phyloP scores from a whole-genome alignment of 495 filamentous ascomycete species.

The Aspergillus ellipticus region DNA sequence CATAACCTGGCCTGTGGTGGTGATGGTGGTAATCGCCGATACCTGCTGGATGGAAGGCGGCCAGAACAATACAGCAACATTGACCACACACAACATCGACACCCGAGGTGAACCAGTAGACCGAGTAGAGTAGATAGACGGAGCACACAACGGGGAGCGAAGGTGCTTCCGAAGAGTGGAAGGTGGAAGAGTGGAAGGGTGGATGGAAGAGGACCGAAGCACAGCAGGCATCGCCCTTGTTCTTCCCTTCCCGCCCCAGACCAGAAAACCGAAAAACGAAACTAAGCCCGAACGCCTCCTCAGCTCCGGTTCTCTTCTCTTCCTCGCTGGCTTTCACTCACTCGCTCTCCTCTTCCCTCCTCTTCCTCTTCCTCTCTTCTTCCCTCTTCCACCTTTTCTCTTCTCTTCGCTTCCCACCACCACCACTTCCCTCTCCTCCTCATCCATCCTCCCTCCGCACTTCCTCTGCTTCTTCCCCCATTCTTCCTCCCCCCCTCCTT shows the following conservation, averaged over 20 bases:
- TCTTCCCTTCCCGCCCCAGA: background rate
- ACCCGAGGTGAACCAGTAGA: background rate
- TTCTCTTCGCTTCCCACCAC: slow-evolving; percentile 18
- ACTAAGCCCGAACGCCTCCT: background rate
- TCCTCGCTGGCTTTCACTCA: too few relatives aligned
- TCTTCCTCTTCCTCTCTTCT: slow-evolving; percentile 26
- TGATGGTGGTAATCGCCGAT: background rate
- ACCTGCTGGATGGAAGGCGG: background rate
- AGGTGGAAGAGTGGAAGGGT: background rate
- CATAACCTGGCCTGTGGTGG: background rate
- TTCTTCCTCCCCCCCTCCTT: slow-evolving; percentile 19
- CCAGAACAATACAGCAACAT: background rate
- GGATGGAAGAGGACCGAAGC: background rate
- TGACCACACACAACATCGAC: background rate
- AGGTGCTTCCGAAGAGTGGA: background rate
- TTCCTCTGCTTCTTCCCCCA: slow-evolving; percentile 7
- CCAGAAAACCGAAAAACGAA: background rate
- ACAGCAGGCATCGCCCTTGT: background rate
- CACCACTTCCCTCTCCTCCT: slow-evolving; percentile 16
- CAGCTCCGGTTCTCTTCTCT: slow-evolving; percentile 9
- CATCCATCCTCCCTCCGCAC: slow-evolving; percentile 19
- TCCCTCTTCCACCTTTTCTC: slow-evolving; percentile 21
- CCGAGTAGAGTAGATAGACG: background rate
- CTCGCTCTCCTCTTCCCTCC: slow-evolving; percentile 20
- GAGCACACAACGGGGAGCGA: background rate